phyloP scores from a whole-genome alignment of 169 alveolate species.

The Plasmodium malariae region DNA sequence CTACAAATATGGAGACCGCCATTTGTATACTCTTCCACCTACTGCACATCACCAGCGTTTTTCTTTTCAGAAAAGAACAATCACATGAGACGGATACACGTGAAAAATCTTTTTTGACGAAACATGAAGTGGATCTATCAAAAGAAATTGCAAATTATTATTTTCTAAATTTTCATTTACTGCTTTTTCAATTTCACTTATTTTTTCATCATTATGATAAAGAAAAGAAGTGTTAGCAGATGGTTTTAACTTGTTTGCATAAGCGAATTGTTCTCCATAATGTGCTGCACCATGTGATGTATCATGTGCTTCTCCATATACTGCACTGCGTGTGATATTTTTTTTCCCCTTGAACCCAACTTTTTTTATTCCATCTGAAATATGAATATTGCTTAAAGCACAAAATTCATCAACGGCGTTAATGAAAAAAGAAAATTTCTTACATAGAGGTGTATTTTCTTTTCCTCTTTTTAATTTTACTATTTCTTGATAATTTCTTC shows the following conservation, averaged over 20 bases:
- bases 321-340: background rate
- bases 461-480: conserved; percentile 36
- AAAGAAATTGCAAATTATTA: conserved; percentile 26
- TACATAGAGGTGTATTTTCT: conserved; percentile 16
- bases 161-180: conserved; percentile 19
- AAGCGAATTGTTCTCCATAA: background rate
- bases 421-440: conserved; percentile 37
- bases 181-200: conserved; percentile 24
- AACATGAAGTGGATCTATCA: conserved; percentile 45
- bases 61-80: conserved; percentile 12
- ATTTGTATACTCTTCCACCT: background rate
- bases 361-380: background rate
- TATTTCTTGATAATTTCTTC: conserved; percentile 39
- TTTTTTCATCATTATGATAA: conserved; percentile 4
- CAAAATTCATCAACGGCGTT: conserved; percentile 52
- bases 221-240: background rate
- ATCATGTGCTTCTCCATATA: background rate
- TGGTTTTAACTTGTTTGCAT: background rate
- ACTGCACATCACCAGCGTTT: background rate
- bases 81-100: conserved; percentile 38
- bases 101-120: background rate
- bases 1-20: background rate
- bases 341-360: background rate
- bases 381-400: conserved; percentile 13
- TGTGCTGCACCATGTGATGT: background rate